Percentiles rank a stretch among this genome's conserved stretches.
These are phyloP conservation scores for Zychaea mexicana DNA, from an alignment of 371 early-diverging fungal genomes.

Conservation along the genomic window DNA sequence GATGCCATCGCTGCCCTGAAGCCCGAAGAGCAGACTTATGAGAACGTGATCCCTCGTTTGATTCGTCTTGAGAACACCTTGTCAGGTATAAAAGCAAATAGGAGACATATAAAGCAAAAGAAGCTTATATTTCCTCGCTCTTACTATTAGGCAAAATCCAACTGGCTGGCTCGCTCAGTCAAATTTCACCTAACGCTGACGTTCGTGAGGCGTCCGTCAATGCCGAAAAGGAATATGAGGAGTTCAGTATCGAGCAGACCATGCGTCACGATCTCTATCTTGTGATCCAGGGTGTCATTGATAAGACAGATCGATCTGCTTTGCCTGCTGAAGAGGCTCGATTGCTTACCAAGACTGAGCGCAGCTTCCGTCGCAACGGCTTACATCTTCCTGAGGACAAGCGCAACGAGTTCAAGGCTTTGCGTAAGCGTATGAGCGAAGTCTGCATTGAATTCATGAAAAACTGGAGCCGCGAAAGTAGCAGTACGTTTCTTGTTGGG, in stretches of 20 bases:
- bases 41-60: constrained; percentile 62
- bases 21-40: constrained; percentile 57
- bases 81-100: constrained; percentile 18
- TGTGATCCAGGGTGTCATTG: constrained; percentile 59
- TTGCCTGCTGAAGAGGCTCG: constrained; percentile 69
- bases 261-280: constrained; percentile 82
- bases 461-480: constrained; percentile 63
- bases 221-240: constrained; percentile 65
- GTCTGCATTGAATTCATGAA: constrained; percentile 65
- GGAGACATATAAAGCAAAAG: background rate
- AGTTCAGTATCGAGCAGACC: constrained; percentile 70
- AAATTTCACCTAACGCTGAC: constrained; percentile 68
- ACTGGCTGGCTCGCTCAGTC: constrained; percentile 62
- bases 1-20: constrained; percentile 54
- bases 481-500: constrained; percentile 47
- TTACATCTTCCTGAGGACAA: constrained; percentile 65
- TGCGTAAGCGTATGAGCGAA: constrained; percentile 72
- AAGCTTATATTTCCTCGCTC: background rate
- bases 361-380: constrained; percentile 72
- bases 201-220: constrained; percentile 73
- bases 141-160: constrained; percentile 39
- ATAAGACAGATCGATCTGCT: constrained; percentile 49
- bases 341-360: constrained; percentile 63
- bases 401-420: constrained; percentile 59
- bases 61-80: constrained; percentile 54